Evolutionary conservation across 345 rosid genomes (phyloP).

Genomic region (Boechera divaricarpa): DNA sequence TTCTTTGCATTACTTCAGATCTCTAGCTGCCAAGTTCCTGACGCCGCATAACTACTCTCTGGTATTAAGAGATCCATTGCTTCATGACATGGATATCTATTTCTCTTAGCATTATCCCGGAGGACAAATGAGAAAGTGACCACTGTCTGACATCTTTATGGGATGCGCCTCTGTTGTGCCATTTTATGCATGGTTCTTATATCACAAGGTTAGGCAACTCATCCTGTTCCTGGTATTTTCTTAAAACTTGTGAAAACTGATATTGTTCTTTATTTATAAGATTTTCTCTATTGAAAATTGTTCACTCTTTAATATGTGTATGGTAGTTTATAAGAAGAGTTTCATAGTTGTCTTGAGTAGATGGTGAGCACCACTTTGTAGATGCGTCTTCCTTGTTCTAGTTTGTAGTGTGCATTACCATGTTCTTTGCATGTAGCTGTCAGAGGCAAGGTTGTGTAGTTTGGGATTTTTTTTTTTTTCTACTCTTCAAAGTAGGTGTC

Average conservation of each 20-base stretch:
- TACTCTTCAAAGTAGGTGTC: slow-evolving; percentile 1
- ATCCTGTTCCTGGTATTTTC: slow-evolving; percentile 28
- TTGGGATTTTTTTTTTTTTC: slow-evolving; percentile 3
- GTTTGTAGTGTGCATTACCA: slow-evolving; percentile 7
- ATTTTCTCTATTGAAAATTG: slow-evolving; percentile 18
- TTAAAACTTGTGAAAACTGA: slow-evolving; percentile 19
- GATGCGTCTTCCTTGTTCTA: slow-evolving; percentile 22
- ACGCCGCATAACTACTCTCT: slow-evolving; percentile 63
- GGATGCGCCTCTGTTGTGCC: slow-evolving; percentile 70
- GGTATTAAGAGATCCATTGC: slow-evolving; percentile 72
- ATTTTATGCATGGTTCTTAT: slow-evolving; percentile 66
- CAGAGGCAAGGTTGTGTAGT: slow-evolving; percentile 26
- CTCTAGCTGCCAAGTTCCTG: slow-evolving; percentile 50
- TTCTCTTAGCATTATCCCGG: slow-evolving; percentile 53
- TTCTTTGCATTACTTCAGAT: slow-evolving; percentile 51
- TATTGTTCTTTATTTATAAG: slow-evolving; percentile 17
- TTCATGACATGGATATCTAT: slow-evolving; percentile 74
- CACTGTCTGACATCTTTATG: slow-evolving; percentile 71
- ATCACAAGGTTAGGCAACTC: slow-evolving; percentile 61
- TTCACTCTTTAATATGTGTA: slow-evolving; percentile 7
- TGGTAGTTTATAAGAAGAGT: slow-evolving; percentile 9
- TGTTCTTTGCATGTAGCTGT: slow-evolving; percentile 31
- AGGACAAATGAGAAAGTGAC: slow-evolving; percentile 55
- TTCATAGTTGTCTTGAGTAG: slow-evolving; percentile 27
- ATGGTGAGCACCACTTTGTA: slow-evolving; percentile 13